Base-by-base conservation (phyloP, 352 stramenopile species). In the Pythium folliculosum region DNA sequence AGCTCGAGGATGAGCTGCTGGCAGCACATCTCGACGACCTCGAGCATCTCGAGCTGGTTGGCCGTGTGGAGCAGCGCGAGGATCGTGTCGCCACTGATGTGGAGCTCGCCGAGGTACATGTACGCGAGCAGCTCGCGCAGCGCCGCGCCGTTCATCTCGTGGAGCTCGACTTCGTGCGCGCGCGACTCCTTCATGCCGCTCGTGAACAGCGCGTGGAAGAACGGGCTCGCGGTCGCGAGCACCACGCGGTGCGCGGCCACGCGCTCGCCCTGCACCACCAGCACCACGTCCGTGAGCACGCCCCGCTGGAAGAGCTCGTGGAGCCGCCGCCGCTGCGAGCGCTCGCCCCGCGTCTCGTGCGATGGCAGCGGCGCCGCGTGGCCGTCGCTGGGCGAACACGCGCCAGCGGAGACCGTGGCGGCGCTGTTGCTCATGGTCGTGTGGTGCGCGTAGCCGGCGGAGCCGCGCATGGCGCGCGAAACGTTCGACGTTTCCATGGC, bases 181-280 rank as follows among this genome's bases (percentile, higher is more conserved):
- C 30, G 61, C 8, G 74, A 82, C 60, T 93, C 84, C 35, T 81
- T 80, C 84, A 93, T 90, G 40, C 84, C 84, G 73, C 71, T 83
- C 1, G 82, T 93, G 67, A 93, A 93, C 6, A 93, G 71, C 47
- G 84, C 84, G 56, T 80, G 73, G 65, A 93, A 93, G 59, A 90
- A 93, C 14, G 82, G 81, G 60, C 82, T 90, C 22, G 78, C 77
- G 2, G 72, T 72, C 43, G 82, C 82, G 8, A 93, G 68, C 35
- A 93, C 67, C 25, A 93, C 71, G 45, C 84, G 81, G 58, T 93
- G 84, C 5, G 80, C 84, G 12, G 74, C 71, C 27, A 91, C 71
- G 25, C 73, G 48, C 35, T 84, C 69, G 27, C 67, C 63, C 38
- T 84, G 72, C 44, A 92, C 72, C 23, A 91, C 61, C 14, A 93